phyloP scores from a whole-genome alignment of 441 rosid genomes.

The Pelargonium myrrhifolium region DNA sequence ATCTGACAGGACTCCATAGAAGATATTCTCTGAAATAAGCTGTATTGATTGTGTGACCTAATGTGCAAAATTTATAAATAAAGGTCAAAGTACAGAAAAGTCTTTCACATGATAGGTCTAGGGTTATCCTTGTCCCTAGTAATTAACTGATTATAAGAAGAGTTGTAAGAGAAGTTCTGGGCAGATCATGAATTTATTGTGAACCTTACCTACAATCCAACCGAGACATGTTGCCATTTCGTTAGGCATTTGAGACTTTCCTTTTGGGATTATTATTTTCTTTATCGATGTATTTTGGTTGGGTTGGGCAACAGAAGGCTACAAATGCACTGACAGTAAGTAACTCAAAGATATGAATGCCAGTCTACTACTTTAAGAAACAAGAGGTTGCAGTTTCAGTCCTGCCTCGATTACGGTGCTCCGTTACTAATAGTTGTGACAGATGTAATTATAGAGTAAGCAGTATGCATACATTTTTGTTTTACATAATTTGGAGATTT shows the following conservation, averaged over 20 bases:
- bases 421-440: too few relatives aligned
- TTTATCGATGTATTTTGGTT: not conserved
- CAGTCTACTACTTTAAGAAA: not conserved
- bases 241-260: not conserved
- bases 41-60: not conserved
- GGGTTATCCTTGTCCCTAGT: constrained; percentile 6
- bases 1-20: too few relatives aligned
- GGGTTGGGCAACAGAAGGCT: constrained; percentile 5
- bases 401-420: too few relatives aligned
- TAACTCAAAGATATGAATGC: not conserved
- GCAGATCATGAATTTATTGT: too few relatives aligned
- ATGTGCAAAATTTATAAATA: not conserved
- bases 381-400: not conserved
- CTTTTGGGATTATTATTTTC: not conserved
- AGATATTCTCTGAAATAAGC: not conserved
- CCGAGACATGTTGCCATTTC: not conserved
- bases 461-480: not conserved
- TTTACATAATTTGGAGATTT: not conserved
- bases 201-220: not conserved
- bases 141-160: constrained; percentile 3
- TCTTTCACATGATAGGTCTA: constrained; percentile 7
- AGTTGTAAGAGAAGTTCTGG: not conserved
- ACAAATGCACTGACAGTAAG: not conserved
- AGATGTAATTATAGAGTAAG: not conserved
- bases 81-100: not conserved